A percentile compares a stretch with the other conserved stretches of the same genome.
phyloP scores from a whole-genome alignment of 306 rosid genomes.

The Abrus precatorius region DNA sequence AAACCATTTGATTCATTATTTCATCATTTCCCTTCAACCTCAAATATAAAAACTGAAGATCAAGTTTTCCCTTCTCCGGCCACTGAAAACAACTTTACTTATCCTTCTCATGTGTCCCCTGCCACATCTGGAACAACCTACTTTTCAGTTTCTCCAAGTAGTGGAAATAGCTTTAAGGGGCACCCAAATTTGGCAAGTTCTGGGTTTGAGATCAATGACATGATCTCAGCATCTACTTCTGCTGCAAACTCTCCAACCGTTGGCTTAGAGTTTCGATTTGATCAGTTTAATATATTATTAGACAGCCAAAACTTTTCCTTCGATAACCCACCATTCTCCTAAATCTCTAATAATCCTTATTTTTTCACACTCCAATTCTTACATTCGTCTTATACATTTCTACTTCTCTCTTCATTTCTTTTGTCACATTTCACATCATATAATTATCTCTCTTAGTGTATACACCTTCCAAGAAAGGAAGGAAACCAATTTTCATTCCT shows the following conservation, averaged over 20 bases:
- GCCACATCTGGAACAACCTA: conserved; percentile 52
- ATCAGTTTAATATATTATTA: conserved; percentile 40
- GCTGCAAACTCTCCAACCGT: conserved; percentile 47
- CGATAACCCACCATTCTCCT: conserved; percentile 48
- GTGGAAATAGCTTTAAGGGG: conserved; percentile 40
- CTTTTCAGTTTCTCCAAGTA: conserved; percentile 48
- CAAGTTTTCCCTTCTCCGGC: not conserved
- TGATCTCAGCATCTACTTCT: conserved; percentile 46
- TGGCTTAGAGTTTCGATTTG: conserved; percentile 60
- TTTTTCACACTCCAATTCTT: not conserved
- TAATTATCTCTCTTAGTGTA: not conserved
- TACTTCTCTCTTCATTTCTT: too few species aligned
- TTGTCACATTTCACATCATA: too few species aligned
- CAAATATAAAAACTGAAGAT: conserved; percentile 14
- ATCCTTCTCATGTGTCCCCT: conserved; percentile 50
- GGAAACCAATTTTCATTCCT: not conserved
- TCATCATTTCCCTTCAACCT: conserved; percentile 34
- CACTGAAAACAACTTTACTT: conserved; percentile 31
- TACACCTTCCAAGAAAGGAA: not conserved
- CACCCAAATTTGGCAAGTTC: conserved; percentile 43
- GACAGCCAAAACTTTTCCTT: conserved; percentile 61
- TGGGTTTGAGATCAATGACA: conserved; percentile 39
- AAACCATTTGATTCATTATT: conserved; percentile 30
- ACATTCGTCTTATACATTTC: too few species aligned
- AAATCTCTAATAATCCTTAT: not conserved